Evolutionary conservation across 176 grass and related monocot genomes (phyloP).

Genomic region (Bromus sterilis): DNA sequence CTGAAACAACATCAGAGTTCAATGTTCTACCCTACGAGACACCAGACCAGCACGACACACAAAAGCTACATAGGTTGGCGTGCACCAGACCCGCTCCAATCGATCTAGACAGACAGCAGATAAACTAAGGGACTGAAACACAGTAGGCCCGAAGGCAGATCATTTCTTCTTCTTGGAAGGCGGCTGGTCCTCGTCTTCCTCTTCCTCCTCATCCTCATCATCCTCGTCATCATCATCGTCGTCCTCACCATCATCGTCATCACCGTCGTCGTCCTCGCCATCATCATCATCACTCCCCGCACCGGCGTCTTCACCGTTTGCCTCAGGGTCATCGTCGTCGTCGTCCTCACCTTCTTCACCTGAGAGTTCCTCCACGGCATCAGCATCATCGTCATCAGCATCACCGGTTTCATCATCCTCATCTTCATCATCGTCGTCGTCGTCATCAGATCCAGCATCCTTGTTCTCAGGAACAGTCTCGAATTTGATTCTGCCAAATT

Average conservation of each 20-base stretch:
- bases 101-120: slow-evolving; percentile 37
- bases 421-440: slow-evolving; percentile 27
- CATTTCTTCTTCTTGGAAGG: slow-evolving; percentile 93
- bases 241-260: neutral
- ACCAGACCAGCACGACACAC: slow-evolving; percentile 13
- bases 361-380: slow-evolving; percentile 38
- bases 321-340: slow-evolving; percentile 45
- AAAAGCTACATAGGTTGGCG: slow-evolving; percentile 14
- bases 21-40: slow-evolving; percentile 41
- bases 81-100: slow-evolving; percentile 17
- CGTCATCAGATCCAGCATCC: slow-evolving; percentile 55
- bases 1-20: slow-evolving; percentile 33
- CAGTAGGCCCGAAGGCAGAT: slow-evolving; percentile 3
- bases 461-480: slow-evolving; percentile 47
- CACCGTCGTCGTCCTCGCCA: neutral
- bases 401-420: slow-evolving; percentile 37
- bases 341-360: slow-evolving; percentile 50
- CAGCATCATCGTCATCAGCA: slow-evolving; percentile 31
- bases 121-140: slow-evolving; percentile 25
- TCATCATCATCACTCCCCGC: slow-evolving; percentile 46
- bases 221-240: slow-evolving; percentile 48
- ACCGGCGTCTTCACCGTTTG: slow-evolving; percentile 32
- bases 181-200: slow-evolving; percentile 55
- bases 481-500: slow-evolving; percentile 41
- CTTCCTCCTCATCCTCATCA: slow-evolving; percentile 22